A percentile compares a stretch with the other conserved stretches of the same genome.
Evolutionary conservation across 1,284 basidiomycete species (phyloP).

Genomic region (Trametes hirsuta): DNA sequence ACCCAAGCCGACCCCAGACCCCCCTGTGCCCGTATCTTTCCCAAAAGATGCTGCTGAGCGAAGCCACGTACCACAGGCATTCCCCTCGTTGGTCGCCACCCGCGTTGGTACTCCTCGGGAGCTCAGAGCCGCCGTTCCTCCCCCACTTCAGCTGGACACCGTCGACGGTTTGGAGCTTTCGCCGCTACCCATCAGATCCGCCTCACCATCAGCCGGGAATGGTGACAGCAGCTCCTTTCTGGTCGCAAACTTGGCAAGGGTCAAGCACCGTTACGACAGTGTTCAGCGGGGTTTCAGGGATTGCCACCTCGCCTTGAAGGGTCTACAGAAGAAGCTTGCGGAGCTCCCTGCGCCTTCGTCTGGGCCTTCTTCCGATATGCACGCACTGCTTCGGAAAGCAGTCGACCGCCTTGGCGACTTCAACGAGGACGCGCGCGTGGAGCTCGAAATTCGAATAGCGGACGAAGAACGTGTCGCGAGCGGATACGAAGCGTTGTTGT

Average conservation of each 20-base stretch:
- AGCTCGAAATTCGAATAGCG: slow-evolving; percentile 81
- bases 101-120: neutral
- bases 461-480: slow-evolving; percentile 75
- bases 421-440: slow-evolving; percentile 83
- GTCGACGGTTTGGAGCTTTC: slow-evolving; percentile 15
- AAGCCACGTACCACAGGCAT: neutral
- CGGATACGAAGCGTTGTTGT: slow-evolving; percentile 75
- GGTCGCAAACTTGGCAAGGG: slow-evolving; percentile 46
- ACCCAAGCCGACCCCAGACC: neutral
- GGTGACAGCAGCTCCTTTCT: slow-evolving; percentile 33
- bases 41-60: too few relatives aligned
- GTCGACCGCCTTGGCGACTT: slow-evolving; percentile 77
- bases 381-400: slow-evolving; percentile 53
- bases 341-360: slow-evolving; percentile 33
- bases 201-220: neutral
- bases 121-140: slow-evolving; percentile 4
- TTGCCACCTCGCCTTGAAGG: slow-evolving; percentile 66
- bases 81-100: neutral
- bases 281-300: slow-evolving; percentile 69
- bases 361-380: slow-evolving; percentile 20
- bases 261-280: slow-evolving; percentile 60
- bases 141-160: slow-evolving; percentile 17
- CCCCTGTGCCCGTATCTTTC: neutral
- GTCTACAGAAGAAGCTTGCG: slow-evolving; percentile 46
- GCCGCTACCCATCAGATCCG: slow-evolving; percentile 2